Evolutionary conservation across 164 flowering plant species (phyloP).

Genomic region (Magnolia officinalis): DNA sequence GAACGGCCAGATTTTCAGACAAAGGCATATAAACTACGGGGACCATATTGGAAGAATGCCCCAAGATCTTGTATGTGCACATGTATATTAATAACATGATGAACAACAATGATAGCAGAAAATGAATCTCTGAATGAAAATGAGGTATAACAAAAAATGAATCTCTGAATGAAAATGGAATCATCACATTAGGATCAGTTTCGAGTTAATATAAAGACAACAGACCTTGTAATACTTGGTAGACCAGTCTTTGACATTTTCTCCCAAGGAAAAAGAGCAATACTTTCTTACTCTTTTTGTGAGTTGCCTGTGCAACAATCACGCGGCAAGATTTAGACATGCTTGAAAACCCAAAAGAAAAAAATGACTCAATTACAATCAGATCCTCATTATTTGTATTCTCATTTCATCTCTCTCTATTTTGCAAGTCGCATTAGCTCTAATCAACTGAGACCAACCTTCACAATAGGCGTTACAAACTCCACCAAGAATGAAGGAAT

Average conservation of each 20-base stretch:
- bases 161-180: too few species aligned
- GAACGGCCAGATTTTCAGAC: too few species aligned
- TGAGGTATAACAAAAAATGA: too few species aligned
- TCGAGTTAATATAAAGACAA: background rate
- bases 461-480: slow-evolving; percentile 90
- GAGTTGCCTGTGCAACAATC: slow-evolving; percentile 47
- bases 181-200: too few species aligned
- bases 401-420: too few species aligned
- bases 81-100: too few species aligned
- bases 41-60: too few species aligned
- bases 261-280: slow-evolving; percentile 58
- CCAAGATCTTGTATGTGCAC: too few species aligned
- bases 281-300: slow-evolving; percentile 41
- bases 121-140: background rate
- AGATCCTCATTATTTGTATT: too few species aligned
- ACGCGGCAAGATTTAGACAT: background rate
- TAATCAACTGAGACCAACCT: slow-evolving; percentile 40
- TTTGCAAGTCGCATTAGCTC: background rate
- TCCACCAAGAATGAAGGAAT: slow-evolving; percentile 81
- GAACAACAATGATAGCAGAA: background rate
- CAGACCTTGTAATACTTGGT: slow-evolving; percentile 97
- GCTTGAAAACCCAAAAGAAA: too few species aligned
- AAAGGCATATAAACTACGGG: too few species aligned
- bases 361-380: too few species aligned
- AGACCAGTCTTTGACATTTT: slow-evolving; percentile 62